Conservation (phyloP, 495 filamentous ascomycete genomes). For the Alectoria sarmentosa region DNA sequence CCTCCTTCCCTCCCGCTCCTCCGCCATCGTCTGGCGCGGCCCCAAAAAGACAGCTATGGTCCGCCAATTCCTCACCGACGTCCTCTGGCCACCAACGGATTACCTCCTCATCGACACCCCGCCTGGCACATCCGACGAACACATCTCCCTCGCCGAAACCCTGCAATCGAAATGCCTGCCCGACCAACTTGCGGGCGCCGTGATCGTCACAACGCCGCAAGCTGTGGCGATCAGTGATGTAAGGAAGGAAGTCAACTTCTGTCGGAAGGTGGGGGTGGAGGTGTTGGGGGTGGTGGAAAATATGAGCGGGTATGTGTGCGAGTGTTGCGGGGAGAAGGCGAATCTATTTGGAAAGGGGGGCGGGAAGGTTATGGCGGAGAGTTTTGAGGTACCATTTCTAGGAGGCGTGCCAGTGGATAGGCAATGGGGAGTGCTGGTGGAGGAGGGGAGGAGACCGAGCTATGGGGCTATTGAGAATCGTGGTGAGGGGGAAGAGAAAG, state of each 20-base stretch:
- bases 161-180: constrained; percentile 49
- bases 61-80: constrained; percentile 86
- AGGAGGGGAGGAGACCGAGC: constrained; percentile 47
- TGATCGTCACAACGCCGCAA: constrained; percentile 94
- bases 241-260: constrained; percentile 94
- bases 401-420: constrained; percentile 87
- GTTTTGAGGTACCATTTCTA: constrained; percentile 77
- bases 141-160: constrained; percentile 88
- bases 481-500: constrained; percentile 31
- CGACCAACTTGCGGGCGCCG: constrained; percentile 58
- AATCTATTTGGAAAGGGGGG: constrained; percentile 89
- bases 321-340: constrained; percentile 87
- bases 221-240: constrained; percentile 91
- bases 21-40: constrained; percentile 94
- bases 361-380: constrained; percentile 79
- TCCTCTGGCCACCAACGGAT: constrained; percentile 79
- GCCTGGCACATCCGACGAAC: constrained; percentile 93
- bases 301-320: constrained; percentile 95
- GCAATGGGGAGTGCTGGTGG: constrained; percentile 56
- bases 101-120: constrained; percentile 94
- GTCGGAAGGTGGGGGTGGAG: constrained; percentile 71
- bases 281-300: constrained; percentile 93
- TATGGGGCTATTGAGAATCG: constrained; percentile 32
- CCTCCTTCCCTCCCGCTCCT: constrained; percentile 70
- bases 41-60: constrained; percentile 99